phyloP scores from a whole-genome alignment of 164 flowering plant genomes.

The Chloranthus sessilifolius region DNA sequence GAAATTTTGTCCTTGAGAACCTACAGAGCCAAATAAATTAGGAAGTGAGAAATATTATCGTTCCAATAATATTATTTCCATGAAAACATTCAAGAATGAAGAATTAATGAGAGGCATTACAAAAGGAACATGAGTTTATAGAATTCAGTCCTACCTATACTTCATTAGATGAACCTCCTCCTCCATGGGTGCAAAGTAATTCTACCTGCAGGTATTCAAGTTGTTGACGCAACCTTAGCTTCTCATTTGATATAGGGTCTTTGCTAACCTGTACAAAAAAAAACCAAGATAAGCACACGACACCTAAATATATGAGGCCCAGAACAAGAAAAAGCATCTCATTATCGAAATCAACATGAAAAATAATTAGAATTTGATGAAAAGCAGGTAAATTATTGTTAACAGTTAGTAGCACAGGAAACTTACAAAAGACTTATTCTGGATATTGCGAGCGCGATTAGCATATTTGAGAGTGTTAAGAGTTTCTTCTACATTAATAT shows the following conservation, averaged over 20 bases:
- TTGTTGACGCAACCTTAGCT: conserved; percentile 87
- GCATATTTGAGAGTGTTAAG: conserved; percentile 95
- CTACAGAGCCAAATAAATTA: conserved; percentile 24
- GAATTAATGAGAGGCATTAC: background rate
- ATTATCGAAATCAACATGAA: too few relatives aligned
- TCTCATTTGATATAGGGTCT: conserved; percentile 82
- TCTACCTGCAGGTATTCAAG: conserved; percentile 84
- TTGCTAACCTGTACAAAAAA: conserved; percentile 57
- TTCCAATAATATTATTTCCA: background rate
- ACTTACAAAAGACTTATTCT: conserved; percentile 92
- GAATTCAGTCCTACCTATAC: conserved; percentile 47
- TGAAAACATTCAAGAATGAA: background rate
- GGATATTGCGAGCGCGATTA: conserved; percentile 93
- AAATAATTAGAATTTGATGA: too few relatives aligned
- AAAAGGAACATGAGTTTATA: too few relatives aligned
- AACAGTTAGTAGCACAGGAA: background rate
- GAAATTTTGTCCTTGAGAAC: conserved; percentile 76
- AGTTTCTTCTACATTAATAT: conserved; percentile 96
- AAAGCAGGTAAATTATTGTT: conserved; percentile 4
- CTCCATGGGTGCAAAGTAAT: conserved; percentile 62
- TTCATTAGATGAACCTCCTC: conserved; percentile 68
- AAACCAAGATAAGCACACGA: background rate
- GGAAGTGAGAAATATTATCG: background rate
- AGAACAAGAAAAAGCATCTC: background rate
- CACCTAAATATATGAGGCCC: background rate